Evolutionary conservation across 2,329 filamentous ascomycete genomes (phyloP).

Genomic region (Volutella citrinella): DNA sequence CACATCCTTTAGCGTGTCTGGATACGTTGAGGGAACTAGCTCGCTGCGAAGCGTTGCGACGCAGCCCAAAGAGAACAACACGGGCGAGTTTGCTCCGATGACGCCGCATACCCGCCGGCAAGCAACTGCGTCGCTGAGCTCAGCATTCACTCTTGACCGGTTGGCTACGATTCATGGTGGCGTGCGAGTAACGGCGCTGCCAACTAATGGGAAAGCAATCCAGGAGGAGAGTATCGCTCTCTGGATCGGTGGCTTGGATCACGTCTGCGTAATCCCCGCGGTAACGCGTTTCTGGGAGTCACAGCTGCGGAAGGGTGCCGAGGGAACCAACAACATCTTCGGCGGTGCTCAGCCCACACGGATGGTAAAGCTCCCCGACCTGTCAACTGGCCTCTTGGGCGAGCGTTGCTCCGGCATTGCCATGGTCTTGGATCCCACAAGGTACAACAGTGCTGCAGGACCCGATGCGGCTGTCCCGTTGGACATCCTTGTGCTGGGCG

Average conservation of each 20-base stretch:
- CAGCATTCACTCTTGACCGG: constrained; percentile 45
- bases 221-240: constrained; percentile 54
- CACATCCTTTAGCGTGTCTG: constrained; percentile 55
- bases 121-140: constrained; percentile 43
- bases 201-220: constrained; percentile 38
- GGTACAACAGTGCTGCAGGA: constrained; percentile 14
- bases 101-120: constrained; percentile 59
- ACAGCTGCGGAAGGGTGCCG: constrained; percentile 49
- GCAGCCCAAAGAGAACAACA: constrained; percentile 35
- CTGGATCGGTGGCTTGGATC: constrained; percentile 55
- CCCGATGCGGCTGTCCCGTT: constrained; percentile 44
- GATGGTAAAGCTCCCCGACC: constrained; percentile 54
- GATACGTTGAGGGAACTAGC: constrained; percentile 59
- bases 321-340: constrained; percentile 54
- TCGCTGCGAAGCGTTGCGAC: constrained; percentile 43
- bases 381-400: constrained; percentile 52
- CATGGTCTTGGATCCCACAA: constrained; percentile 38
- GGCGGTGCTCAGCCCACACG: constrained; percentile 52
- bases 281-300: constrained; percentile 59
- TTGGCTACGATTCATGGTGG: constrained; percentile 51
- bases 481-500: constrained; percentile 54
- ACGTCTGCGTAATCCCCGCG: constrained; percentile 54
- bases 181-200: constrained; percentile 47
- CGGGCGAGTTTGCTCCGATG: constrained; percentile 59
- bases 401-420: constrained; percentile 54